Evolutionary conservation across 225 moss, liverwort and hornwort species (phyloP).

Genomic region (Marchantia paleacea): DNA sequence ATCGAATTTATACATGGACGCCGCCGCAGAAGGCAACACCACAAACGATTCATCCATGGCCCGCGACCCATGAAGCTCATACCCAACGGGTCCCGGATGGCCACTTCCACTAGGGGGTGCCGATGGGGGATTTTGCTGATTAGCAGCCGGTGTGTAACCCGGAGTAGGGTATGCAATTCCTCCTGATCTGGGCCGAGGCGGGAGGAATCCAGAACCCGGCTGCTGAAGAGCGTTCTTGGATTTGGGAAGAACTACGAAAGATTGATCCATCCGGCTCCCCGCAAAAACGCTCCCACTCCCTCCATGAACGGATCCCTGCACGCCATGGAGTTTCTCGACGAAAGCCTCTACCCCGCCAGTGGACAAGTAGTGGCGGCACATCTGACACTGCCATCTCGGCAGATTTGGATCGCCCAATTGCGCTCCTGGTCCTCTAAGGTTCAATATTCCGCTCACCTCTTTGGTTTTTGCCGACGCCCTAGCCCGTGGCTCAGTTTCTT

Average conservation of each 20-base stretch:
- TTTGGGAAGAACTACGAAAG: conserved; percentile 94
- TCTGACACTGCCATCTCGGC: conserved; percentile 84
- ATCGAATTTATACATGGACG: conserved; percentile 89
- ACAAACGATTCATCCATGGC: conserved; percentile 98
- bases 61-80: conserved; percentile 74
- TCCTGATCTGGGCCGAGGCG: conserved; percentile 65
- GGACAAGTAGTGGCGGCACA: conserved; percentile 81
- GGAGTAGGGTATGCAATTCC: conserved; percentile 91
- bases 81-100: conserved; percentile 36
- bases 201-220: conserved; percentile 46
- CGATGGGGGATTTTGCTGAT: conserved; percentile 6
- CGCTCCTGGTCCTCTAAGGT: conserved; percentile 30
- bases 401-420: conserved; percentile 55
- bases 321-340: conserved; percentile 53
- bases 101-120: conserved; percentile 29
- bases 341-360: conserved; percentile 75
- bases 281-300: conserved; percentile 88
- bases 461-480: conserved; percentile 18
- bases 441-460: conserved; percentile 31
- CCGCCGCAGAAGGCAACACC: conserved; percentile 94
- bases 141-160: conserved; percentile 47
- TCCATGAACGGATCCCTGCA: conserved; percentile 73
- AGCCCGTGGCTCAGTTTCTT: conserved; percentile 9
- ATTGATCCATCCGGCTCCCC: conserved; percentile 92
- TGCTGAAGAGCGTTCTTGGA: conserved; percentile 41